Percentiles rank a stretch among this genome's conserved stretches.
Conservation (phyloP, 2,329 filamentous ascomycete genomes). For the Aspergillus texensis region DNA sequence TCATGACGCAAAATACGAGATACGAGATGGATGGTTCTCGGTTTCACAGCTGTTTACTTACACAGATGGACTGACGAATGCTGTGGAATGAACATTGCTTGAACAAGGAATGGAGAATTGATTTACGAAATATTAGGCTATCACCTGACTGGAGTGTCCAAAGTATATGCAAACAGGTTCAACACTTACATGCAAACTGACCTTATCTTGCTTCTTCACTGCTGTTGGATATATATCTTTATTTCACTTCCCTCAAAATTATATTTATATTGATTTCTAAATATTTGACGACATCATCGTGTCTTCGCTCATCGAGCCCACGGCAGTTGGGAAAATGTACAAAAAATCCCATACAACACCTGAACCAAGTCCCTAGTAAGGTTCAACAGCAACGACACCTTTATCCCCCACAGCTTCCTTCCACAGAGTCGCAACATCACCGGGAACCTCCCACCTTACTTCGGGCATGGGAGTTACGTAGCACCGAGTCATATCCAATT, state of each 20-base stretch:
- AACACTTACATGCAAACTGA: too few relatives aligned
- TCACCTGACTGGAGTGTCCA: too few relatives aligned
- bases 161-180: too few relatives aligned
- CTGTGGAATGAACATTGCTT: background rate
- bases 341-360: too few relatives aligned
- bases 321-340: background rate
- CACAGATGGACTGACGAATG: background rate
- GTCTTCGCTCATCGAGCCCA: background rate
- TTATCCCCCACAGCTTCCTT: background rate
- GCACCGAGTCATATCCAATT: background rate
- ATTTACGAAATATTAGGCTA: too few relatives aligned
- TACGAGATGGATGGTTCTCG: background rate
- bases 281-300: background rate
- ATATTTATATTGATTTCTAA: background rate
- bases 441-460: background rate
- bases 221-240: too few relatives aligned
- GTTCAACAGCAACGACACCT: background rate
- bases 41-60: background rate
- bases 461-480: background rate
- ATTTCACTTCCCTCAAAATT: background rate
- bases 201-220: too few relatives aligned
- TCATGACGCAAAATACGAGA: background rate
- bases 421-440: background rate
- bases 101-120: too few relatives aligned
- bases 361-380: background rate